A percentile compares a stretch with the other conserved stretches of the same genome.
These are phyloP conservation scores for Termitomyces sp. DNA, from an alignment of 768 basidiomycete genomes.

Conservation along the genomic window DNA sequence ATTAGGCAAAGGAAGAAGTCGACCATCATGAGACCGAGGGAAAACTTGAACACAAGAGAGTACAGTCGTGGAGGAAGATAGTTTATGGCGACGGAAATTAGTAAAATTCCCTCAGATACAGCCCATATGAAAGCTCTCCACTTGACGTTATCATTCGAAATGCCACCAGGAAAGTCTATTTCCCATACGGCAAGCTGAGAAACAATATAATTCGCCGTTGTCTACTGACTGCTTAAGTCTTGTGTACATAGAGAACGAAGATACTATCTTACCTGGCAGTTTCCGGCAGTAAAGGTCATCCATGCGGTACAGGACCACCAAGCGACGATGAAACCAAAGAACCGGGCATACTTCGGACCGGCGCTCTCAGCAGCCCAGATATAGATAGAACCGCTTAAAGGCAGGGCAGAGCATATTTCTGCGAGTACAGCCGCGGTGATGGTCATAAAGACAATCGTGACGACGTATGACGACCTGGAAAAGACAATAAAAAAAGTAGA, in stretches of 20 bases:
- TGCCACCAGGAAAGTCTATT: conserved; percentile 78
- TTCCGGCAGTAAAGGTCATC: conserved; percentile 90
- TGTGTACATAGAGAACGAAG: background rate
- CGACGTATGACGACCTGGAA: conserved; percentile 74
- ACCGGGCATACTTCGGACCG: conserved; percentile 79
- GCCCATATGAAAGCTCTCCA: conserved; percentile 87
- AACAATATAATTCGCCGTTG: conserved; percentile 85
- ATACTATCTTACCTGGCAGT: conserved; percentile 61
- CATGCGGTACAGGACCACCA: conserved; percentile 96
- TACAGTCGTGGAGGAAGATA: conserved; percentile 76
- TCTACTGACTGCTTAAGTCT: conserved; percentile 35
- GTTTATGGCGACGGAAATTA: conserved; percentile 76
- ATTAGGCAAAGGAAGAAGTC: conserved; percentile 87
- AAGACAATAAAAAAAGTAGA: conserved; percentile 11
- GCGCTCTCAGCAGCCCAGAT: conserved; percentile 94
- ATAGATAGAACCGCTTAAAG: conserved; percentile 88
- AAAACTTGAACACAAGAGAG: conserved; percentile 72
- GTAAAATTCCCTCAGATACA: conserved; percentile 66
- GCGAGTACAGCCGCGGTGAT: conserved; percentile 86
- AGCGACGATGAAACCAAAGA: conserved; percentile 86
- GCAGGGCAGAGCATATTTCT: conserved; percentile 86
- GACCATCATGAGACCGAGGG: conserved; percentile 69
- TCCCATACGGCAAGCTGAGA: conserved; percentile 81
- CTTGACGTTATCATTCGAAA: conserved; percentile 64
- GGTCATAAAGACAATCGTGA: conserved; percentile 82